Base-by-base conservation (phyloP, 768 basidiomycete species). In the Suillus lakei region DNA sequence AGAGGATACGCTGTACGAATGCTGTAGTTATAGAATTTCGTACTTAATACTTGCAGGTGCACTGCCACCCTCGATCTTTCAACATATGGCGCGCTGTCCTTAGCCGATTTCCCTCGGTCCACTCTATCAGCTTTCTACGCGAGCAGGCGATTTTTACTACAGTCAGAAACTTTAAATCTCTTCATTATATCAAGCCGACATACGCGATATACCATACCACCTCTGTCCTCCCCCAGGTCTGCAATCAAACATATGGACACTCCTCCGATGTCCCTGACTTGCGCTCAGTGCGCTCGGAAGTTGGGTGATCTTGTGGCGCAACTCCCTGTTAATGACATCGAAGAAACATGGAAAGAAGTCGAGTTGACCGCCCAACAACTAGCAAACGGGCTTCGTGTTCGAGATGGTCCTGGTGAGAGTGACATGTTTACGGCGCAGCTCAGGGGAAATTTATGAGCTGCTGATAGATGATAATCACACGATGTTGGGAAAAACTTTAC, bases 391-490 rank as follows among this genome's bases (percentile, higher is more conserved):
- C 79, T 93, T 60, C 83, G 91, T 51, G 76, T 83, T 61, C 85
- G 82, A 73, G 84, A 88, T 71, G 79, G 79, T 38, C 66, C 81
- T 76, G 84, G 89, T 87, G 62, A 58, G 81, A 54, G 81, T 38
- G 32, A 36, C 62, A 61, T 64, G 61, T 60, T 28, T 2, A 38
- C 34, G 15, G 38, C 8, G 38, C 32, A 26, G 59, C 60, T 34
- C 26, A 43, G 39, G 48, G 44, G 60, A 62, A 58, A 68, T 69
- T 67, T 60, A 77, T 67, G 46, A 64, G 64, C 67, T 69, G 61
- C 67, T 62, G 64, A 59, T 73, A 91, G 91, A 85, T 68, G 91
- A 93, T 73, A 85, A 88, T 67, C 92, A 91, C 75, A 86, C 90
- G 13, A 73, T 82, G 60, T 82, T 95, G 34, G 93, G 93, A 62